phyloP scores from a whole-genome alignment of 768 basidiomycete species.

The Lentinula sp. region DNA sequence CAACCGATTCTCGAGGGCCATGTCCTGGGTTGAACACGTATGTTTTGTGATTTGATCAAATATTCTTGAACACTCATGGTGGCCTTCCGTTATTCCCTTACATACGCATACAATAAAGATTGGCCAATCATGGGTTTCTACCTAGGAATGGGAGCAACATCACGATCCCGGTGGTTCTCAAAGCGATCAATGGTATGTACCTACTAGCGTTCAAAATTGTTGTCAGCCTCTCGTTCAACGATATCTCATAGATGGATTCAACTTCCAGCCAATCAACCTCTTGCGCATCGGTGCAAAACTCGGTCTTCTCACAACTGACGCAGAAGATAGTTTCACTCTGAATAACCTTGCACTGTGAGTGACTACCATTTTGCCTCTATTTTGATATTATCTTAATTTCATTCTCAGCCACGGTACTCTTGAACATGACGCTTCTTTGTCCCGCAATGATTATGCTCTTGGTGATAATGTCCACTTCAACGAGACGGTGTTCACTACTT shows the following conservation, averaged over 20 bases:
- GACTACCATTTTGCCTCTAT: too few relatives aligned
- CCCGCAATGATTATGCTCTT: neutral
- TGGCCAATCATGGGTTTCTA: slow-evolving; percentile 9
- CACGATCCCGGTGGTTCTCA: slow-evolving; percentile 1
- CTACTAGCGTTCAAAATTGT: neutral
- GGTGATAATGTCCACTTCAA: slow-evolving; percentile 5
- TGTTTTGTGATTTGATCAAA: neutral
- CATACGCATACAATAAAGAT: neutral
- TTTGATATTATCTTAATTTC: too few relatives aligned
- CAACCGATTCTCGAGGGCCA: slow-evolving; percentile 2
- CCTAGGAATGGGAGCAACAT: slow-evolving; percentile 9
- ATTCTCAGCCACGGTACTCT: neutral
- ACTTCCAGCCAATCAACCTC: neutral
- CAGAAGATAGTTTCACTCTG: slow-evolving; percentile 11
- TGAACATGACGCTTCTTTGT: slow-evolving; percentile 6
- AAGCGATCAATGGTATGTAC: slow-evolving; percentile 3
- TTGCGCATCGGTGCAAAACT: slow-evolving; percentile 7
- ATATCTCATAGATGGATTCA: neutral
- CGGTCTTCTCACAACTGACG: slow-evolving; percentile 12
- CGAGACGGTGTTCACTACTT: neutral
- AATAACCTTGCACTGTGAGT: slow-evolving; percentile 12
- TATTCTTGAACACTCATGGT: too few relatives aligned
- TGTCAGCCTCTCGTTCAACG: neutral
- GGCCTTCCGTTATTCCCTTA: too few relatives aligned
- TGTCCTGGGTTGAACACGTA: slow-evolving; percentile 10